Base-by-base conservation (phyloP, 169 alveolate species). In the Eimeria acervulina region DNA sequence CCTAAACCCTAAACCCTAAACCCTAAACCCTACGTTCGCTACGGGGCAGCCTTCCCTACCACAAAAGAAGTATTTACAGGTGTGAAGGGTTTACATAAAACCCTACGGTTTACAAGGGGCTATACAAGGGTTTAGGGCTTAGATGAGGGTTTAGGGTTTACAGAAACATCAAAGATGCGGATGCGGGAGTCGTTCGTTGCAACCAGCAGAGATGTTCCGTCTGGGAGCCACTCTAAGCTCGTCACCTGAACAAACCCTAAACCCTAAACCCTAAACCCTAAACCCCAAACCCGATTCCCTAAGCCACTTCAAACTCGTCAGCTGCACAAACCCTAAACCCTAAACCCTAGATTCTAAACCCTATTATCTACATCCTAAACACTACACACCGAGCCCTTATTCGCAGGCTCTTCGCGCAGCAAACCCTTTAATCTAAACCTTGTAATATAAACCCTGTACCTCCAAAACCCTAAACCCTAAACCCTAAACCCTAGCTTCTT, bases 181-280 rank as follows among this genome's bases (percentile, higher is more conserved):
- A 93, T 78, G 70, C 96, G 91, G 40, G 96, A 93, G 91, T 93
- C 96, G 76, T 74, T 93, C 40, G 96, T 93, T 63, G 96, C 84
- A 23, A 93, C 93, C 21, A 88, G 80, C 84, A 93, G 70, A 31
- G 74, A 87, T 8, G 59, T 13, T n/a, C 96, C 92, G 72, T 61
- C 76, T 28, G 85, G 38, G 33, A 72, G 84, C 96, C 96, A 93
- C 93, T 66, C 96, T 40, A 93, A 80, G 63, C 96, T 51, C 33
- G 93, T 93, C 72, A 93, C 95, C 95, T 92, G 91, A n/a, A 31
- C 59, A 92, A 40, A 42, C 66, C 40, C 44, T 66, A 38, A 92
- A 52, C 42, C 78, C 81, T 59, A 84, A 84, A 84, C 74, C 74
- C 87, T 74, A 74, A 74, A 74, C 87, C 87, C 87, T 74, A 74